Percentiles rank a stretch among this genome's conserved stretches.
Evolutionary conservation across 169 alveolate genomes (phyloP).

Genomic region (Plasmodium coatneyi): DNA sequence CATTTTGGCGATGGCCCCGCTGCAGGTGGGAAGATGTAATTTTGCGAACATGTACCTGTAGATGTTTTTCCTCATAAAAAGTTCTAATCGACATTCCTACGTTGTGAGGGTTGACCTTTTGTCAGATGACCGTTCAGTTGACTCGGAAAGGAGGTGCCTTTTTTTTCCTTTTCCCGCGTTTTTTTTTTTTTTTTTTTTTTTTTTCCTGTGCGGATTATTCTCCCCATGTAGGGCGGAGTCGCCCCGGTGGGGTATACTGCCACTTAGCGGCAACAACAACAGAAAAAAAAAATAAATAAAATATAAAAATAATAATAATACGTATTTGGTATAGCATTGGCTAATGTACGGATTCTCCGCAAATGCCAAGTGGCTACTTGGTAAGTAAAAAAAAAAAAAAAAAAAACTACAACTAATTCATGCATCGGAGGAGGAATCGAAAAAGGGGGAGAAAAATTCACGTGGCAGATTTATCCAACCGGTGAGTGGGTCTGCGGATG

Average conservation of each 20-base stretch:
- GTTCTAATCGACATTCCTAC: neutral
- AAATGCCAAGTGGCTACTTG: neutral
- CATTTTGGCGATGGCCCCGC: neutral
- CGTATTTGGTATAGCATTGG: neutral
- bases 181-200: slow-evolving; percentile 11
- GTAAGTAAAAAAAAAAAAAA: neutral
- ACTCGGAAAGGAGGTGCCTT: neutral
- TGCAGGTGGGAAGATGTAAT: neutral
- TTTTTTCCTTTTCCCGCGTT: neutral
- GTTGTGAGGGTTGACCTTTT: neutral
- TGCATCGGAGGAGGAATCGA: neutral
- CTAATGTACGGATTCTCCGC: neutral
- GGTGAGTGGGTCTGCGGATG: neutral
- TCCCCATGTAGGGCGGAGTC: neutral
- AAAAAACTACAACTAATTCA: neutral
- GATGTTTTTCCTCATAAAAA: no score
- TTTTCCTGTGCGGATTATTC: neutral
- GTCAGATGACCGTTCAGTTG: neutral
- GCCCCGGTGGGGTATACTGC: neutral
- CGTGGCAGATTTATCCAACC: neutral
- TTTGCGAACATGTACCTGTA: neutral
- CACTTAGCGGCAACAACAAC: neutral
- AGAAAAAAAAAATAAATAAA: no score
- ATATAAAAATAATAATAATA: no score
- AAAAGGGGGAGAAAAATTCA: neutral